These are phyloP conservation scores for Gossypium arboreum DNA, from an alignment of 345 rosid genomes.

Conservation along the genomic window DNA sequence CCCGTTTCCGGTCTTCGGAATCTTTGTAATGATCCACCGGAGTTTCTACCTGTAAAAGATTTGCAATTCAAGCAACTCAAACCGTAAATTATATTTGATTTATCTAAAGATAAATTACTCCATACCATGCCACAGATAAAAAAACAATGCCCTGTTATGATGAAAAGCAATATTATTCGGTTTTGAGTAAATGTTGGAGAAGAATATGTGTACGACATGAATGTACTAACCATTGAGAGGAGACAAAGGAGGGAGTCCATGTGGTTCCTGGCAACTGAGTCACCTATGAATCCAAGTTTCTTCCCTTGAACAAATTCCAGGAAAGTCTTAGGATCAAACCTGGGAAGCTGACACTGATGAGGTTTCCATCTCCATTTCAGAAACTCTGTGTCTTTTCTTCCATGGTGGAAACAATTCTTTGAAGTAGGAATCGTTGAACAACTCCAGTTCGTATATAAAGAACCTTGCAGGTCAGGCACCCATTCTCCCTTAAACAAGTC, in stretches of 20 bases:
- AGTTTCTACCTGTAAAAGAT: constrained; percentile 49
- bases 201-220: no score
- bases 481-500: constrained; percentile 64
- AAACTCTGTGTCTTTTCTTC: constrained; percentile 60
- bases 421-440: constrained; percentile 74
- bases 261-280: constrained; percentile 86
- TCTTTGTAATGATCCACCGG: constrained; percentile 51
- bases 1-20: constrained; percentile 48
- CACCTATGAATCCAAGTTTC: constrained; percentile 80
- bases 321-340: constrained; percentile 54
- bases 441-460: constrained; percentile 56
- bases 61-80: not conserved
- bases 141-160: no score
- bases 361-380: constrained; percentile 95
- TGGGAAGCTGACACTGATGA: constrained; percentile 54
- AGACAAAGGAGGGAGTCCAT: constrained; percentile 89
- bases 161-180: no score
- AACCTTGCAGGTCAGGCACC: constrained; percentile 51
- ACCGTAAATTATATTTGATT: no score
- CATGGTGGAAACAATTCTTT: constrained; percentile 66
- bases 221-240: constrained; percentile 54
- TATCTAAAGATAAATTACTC: no score
- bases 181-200: no score
- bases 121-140: no score
- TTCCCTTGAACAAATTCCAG: constrained; percentile 55